These are phyloP conservation scores for Cornus suecica DNA, from an alignment of 148 eudicot species.

Conservation along the genomic window DNA sequence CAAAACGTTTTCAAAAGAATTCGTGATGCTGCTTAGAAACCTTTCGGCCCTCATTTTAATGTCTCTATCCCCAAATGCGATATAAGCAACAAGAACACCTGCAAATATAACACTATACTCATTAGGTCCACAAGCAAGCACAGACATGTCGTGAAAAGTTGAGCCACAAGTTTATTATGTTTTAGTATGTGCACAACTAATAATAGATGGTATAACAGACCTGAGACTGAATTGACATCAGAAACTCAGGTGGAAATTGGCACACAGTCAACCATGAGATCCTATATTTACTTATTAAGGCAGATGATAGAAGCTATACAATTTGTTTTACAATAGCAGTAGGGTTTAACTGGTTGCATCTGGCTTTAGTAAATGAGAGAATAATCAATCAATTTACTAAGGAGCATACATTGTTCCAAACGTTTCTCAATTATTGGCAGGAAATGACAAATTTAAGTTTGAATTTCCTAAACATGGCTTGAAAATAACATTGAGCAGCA, in stretches of 20 bases:
- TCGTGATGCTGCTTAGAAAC: constrained; percentile 83
- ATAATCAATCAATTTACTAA: neutral
- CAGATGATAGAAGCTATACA: neutral
- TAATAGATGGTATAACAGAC: neutral
- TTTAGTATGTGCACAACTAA: neutral
- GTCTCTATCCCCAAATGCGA: constrained; percentile 64
- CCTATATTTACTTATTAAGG: neutral
- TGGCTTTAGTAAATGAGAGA: neutral
- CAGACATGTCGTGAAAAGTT: neutral
- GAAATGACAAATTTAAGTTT: neutral
- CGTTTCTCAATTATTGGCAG: neutral
- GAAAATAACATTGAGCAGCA: constrained; percentile 2
- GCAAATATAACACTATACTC: constrained; percentile 18
- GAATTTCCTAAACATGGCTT: neutral
- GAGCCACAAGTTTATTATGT: neutral
- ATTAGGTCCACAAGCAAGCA: too few species aligned
- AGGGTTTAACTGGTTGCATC: neutral
- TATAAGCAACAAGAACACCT: constrained; percentile 80
- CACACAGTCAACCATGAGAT: neutral
- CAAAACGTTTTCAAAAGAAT: constrained; percentile 74
- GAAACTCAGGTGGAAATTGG: neutral
- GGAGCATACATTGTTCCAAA: neutral
- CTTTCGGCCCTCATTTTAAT: constrained; percentile 83
- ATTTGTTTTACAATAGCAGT: neutral
- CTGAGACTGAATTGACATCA: neutral